Percentiles rank a stretch among this genome's conserved stretches.
Evolutionary conservation across 331 rosid species (phyloP).

Genomic region (Pyracantha coccinea): DNA sequence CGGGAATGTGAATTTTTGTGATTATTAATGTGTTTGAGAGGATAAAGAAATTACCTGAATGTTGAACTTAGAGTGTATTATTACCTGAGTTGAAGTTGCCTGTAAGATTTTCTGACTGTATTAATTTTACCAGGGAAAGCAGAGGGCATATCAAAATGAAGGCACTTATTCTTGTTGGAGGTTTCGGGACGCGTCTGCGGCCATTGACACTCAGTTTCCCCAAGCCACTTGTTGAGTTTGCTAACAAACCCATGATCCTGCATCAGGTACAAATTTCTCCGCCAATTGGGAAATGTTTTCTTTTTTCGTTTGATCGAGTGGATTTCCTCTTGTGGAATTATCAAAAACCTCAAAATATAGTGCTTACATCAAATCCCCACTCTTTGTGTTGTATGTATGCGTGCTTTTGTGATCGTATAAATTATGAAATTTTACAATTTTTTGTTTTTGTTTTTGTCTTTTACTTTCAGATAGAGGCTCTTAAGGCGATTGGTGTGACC

Average conservation of each 20-base stretch:
- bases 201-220: constrained; percentile 91
- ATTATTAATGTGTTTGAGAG: not conserved
- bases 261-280: constrained; percentile 51
- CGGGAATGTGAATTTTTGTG: not conserved
- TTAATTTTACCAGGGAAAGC: constrained; percentile 35
- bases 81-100: not conserved
- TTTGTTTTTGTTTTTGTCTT: constrained; percentile 1
- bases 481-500: constrained; percentile 68
- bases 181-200: constrained; percentile 92
- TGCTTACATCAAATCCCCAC: not conserved
- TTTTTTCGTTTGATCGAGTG: not conserved
- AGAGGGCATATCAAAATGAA: constrained; percentile 49
- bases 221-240: constrained; percentile 94
- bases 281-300: not conserved
- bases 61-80: not conserved
- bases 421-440: not conserved
- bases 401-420: not conserved
- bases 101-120: not conserved
- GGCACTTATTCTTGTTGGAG: constrained; percentile 87
- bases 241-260: constrained; percentile 89
- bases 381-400: not conserved
- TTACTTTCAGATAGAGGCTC: constrained; percentile 79
- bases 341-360: too few relatives aligned
- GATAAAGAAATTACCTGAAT: not conserved
- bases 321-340: not conserved